Percentiles rank a stretch among this genome's conserved stretches.
These are phyloP conservation scores for Akebia trifoliata DNA, from an alignment of 164 flowering plant genomes.

Conservation along the genomic window DNA sequence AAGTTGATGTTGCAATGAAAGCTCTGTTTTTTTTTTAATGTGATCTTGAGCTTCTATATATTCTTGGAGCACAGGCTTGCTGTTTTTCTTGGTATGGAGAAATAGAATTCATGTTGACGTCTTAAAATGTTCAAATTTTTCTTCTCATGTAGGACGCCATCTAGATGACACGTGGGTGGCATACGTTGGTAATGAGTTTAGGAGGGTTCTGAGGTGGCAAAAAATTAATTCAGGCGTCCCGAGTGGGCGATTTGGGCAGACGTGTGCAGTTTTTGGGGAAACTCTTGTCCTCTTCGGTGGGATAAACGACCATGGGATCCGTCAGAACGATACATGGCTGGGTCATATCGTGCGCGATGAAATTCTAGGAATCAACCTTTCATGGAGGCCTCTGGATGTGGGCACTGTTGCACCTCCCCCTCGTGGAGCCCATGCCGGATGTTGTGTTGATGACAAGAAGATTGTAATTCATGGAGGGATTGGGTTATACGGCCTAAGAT, in stretches of 20 bases:
- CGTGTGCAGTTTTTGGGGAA: slow-evolving; percentile 55
- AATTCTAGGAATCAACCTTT: slow-evolving; percentile 35
- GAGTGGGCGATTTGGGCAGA: slow-evolving; percentile 91
- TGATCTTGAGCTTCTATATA: too few relatives aligned
- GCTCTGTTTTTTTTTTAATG: too few relatives aligned
- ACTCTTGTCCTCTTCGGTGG: slow-evolving; percentile 85
- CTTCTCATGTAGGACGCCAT: slow-evolving; percentile 62
- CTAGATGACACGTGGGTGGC: slow-evolving; percentile 96
- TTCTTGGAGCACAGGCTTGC: too few relatives aligned
- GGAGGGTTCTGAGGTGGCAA: slow-evolving; percentile 53
- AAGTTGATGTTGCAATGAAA: too few relatives aligned
- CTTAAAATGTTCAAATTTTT: neutral
- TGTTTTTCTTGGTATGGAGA: too few relatives aligned
- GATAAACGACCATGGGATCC: slow-evolving; percentile 74
- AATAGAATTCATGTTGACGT: too few relatives aligned
- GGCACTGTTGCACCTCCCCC: slow-evolving; percentile 60
- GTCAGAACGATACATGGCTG: slow-evolving; percentile 91
- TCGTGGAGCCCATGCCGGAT: slow-evolving; percentile 92
- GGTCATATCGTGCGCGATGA: slow-evolving; percentile 43
- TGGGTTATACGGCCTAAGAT: slow-evolving; percentile 51
- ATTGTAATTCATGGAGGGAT: slow-evolving; percentile 94
- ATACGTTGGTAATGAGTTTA: slow-evolving; percentile 42
- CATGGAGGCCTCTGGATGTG: slow-evolving; percentile 71
- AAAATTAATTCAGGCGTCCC: slow-evolving; percentile 60
- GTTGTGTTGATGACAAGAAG: slow-evolving; percentile 43